Percentiles rank a stretch among this genome's conserved stretches.
Evolutionary conservation across 169 alveolate genomes (phyloP).

Genomic region (Eimeria necatrix): DNA sequence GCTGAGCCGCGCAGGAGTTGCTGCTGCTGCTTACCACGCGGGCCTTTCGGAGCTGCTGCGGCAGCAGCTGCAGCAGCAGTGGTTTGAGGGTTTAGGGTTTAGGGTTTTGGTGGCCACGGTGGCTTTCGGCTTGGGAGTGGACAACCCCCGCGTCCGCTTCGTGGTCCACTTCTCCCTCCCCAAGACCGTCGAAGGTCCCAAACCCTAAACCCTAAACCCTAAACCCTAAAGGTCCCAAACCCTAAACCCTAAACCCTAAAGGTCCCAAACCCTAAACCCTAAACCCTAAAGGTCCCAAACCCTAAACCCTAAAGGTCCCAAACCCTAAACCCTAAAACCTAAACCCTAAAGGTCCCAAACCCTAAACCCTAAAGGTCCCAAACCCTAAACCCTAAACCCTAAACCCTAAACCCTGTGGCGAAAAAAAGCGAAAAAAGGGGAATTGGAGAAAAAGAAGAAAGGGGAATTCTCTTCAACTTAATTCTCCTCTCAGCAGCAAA

Average conservation of each 20-base stretch:
- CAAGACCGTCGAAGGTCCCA: conserved; percentile 95
- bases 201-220: not conserved
- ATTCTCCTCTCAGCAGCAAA: no score
- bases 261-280: no score
- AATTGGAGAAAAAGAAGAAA: no score
- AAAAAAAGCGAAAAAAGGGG: no score
- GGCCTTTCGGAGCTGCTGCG: conserved; percentile 24
- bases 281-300: no score
- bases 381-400: no score
- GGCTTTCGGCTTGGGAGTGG: conserved; percentile 99
- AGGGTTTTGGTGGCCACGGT: conserved; percentile 98
- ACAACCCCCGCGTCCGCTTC: conserved; percentile 98
- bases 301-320: no score
- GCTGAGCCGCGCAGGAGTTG: conserved; percentile 85
- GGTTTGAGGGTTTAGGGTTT: conserved; percentile 91
- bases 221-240: conserved; percentile 4
- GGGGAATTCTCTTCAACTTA: no score
- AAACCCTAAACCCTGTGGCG: no score
- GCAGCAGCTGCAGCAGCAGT: conserved; percentile 86
- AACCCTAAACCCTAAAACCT: no score
- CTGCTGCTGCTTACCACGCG: conserved; percentile 87
- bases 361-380: no score
- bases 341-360: no score
- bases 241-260: not conserved
- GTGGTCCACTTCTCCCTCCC: conserved; percentile 99